phyloP scores from a whole-genome alignment of 768 basidiomycete genomes.

The Clitopilus passeckerianus region DNA sequence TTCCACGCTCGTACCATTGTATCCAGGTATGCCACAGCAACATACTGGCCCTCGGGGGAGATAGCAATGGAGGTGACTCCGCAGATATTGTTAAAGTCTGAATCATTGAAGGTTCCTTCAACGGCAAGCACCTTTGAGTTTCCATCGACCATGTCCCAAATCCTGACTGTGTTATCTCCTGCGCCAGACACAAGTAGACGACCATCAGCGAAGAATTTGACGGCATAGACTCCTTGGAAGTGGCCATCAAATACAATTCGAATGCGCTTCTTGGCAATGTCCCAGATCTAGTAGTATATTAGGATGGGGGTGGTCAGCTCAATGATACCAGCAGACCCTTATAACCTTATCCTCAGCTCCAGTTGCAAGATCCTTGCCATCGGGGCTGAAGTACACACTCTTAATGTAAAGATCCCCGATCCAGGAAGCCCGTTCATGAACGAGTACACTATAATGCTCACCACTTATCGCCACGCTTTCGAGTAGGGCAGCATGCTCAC shows the following conservation, averaged over 20 bases:
- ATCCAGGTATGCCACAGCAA: constrained; percentile 68
- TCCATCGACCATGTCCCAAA: constrained; percentile 41
- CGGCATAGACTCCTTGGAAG: constrained; percentile 89
- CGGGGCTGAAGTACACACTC: constrained; percentile 85
- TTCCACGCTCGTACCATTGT: constrained; percentile 81
- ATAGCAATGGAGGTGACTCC: constrained; percentile 81
- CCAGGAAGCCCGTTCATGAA: constrained; percentile 33
- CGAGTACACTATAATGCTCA: constrained; percentile 15
- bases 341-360: constrained; percentile 95
- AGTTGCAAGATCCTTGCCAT: constrained; percentile 89
- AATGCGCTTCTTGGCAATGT: constrained; percentile 76
- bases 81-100: constrained; percentile 44
- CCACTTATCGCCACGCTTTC: neutral
- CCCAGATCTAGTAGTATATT: constrained; percentile 73
- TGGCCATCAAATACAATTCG: constrained; percentile 82
- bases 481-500: constrained; percentile 44
- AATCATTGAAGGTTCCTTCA: no score
- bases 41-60: constrained; percentile 63
- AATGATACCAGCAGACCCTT: constrained; percentile 49
- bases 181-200: constrained; percentile 85
- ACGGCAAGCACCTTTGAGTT: constrained; percentile 40
- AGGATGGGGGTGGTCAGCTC: neutral
- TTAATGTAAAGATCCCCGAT: constrained; percentile 49
- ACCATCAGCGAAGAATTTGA: constrained; percentile 86
- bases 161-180: constrained; percentile 55